Conservation (phyloP, 2,329 filamentous ascomycete species). For the Epichloe glyceriae region DNA sequence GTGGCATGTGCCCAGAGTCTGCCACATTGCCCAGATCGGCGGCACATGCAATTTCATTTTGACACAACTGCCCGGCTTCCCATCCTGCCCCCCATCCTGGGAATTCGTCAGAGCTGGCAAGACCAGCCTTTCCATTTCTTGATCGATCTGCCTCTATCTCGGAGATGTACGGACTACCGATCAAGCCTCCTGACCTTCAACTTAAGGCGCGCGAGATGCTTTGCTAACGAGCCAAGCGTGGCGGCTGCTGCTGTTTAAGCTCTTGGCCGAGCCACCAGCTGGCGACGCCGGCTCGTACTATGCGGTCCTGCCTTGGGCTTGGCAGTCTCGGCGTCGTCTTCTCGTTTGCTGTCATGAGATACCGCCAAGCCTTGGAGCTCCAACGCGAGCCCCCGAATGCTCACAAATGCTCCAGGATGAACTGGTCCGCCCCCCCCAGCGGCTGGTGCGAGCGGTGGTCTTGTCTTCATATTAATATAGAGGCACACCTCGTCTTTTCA, state of each 20-base stretch:
- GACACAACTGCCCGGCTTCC: background rate
- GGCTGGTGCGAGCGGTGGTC: background rate
- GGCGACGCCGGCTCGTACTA: background rate
- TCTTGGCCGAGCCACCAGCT: slow-evolving; percentile 2
- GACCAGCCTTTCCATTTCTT: background rate
- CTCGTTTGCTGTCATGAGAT: slow-evolving; percentile 5
- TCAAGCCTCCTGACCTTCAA: background rate
- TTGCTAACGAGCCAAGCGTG: background rate
- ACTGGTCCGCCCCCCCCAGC: background rate
- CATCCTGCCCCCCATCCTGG: background rate
- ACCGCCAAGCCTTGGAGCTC: slow-evolving; percentile 10
- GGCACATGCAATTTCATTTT: background rate
- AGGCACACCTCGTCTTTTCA: background rate
- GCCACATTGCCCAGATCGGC: background rate
- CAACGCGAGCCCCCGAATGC: slow-evolving; percentile 1
- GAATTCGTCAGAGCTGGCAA: background rate
- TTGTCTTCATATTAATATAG: slow-evolving; percentile 1
- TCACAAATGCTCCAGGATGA: slow-evolving; percentile 1
- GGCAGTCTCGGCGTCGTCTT: slow-evolving; percentile 11
- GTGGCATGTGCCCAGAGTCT: too few species aligned
- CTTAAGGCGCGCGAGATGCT: background rate
- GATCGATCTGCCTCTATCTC: background rate
- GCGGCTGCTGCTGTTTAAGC: background rate
- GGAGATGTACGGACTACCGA: background rate
- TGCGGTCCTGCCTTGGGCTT: slow-evolving; percentile 7